phyloP scores from a whole-genome alignment of 78 protist genomes.

The Polysphondylium violaceum region DNA sequence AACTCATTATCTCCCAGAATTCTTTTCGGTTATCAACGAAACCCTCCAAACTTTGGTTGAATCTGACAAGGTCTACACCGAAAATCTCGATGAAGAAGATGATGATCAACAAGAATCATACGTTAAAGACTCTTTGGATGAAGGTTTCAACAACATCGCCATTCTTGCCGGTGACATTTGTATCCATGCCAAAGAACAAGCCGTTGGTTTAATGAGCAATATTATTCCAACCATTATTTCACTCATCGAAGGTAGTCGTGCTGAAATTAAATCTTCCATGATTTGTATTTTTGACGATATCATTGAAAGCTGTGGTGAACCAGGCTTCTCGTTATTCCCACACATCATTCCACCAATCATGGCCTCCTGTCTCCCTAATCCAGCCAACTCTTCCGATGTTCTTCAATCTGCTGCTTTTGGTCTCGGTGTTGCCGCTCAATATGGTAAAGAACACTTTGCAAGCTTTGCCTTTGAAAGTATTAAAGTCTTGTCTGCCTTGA shows the following conservation, averaged over 20 bases:
- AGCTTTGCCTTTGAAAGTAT: constrained; percentile 34
- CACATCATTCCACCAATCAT: constrained; percentile 38
- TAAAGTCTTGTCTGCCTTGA: neutral
- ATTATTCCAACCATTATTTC: neutral
- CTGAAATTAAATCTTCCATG: constrained; percentile 68
- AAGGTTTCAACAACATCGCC: constrained; percentile 40
- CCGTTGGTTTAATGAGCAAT: neutral
- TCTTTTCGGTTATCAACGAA: neutral
- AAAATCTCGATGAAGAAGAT: constrained; percentile 44
- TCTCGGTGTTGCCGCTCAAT: constrained; percentile 84
- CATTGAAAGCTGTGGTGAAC: constrained; percentile 76
- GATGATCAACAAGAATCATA: constrained; percentile 14
- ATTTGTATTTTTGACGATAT: constrained; percentile 91
- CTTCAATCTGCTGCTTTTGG: constrained; percentile 92
- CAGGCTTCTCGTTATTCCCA: constrained; percentile 31
- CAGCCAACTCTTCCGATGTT: constrained; percentile 39
- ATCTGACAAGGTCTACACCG: neutral
- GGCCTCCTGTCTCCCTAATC: neutral
- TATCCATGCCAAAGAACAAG: constrained; percentile 7
- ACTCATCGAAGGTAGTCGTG: constrained; percentile 1
- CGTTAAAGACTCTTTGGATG: constrained; percentile 21
- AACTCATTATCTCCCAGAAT: too few species aligned
- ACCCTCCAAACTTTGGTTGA: constrained; percentile 4
- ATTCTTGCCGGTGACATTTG: constrained; percentile 36
- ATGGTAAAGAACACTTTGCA: constrained; percentile 64